phyloP scores from a whole-genome alignment of 75 land plant genomes.

The Pinus taeda region DNA sequence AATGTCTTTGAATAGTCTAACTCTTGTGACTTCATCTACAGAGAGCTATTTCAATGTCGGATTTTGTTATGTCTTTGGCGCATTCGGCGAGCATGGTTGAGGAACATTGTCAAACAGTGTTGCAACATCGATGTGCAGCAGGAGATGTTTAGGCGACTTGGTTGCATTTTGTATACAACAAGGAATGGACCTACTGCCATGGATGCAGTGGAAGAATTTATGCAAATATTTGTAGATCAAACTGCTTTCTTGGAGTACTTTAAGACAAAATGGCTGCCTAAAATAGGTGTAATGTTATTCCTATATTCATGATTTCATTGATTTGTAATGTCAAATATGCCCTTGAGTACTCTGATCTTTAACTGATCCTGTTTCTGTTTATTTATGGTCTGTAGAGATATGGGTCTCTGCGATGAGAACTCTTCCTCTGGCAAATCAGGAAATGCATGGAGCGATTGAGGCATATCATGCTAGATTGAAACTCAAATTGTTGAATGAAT shows the following conservation, averaged over 20 bases:
- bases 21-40: constrained; percentile 8
- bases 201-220: constrained; percentile 33
- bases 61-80: constrained; percentile 51
- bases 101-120: constrained; percentile 34
- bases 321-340: neutral
- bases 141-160: constrained; percentile 43
- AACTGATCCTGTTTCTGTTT: neutral
- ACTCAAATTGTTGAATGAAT: constrained; percentile 16
- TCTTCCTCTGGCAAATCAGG: constrained; percentile 40
- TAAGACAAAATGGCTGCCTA: constrained; percentile 32
- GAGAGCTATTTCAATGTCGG: constrained; percentile 31
- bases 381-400: constrained; percentile 17
- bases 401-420: constrained; percentile 36
- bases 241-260: constrained; percentile 42
- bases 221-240: constrained; percentile 40
- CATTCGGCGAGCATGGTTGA: constrained; percentile 44
- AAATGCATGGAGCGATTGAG: constrained; percentile 44
- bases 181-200: constrained; percentile 9
- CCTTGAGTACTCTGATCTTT: neutral
- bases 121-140: constrained; percentile 23
- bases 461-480: constrained; percentile 44
- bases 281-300: constrained; percentile 28
- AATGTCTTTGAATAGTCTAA: neutral
- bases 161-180: constrained; percentile 30
- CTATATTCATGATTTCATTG: neutral